Conservation (phyloP, 2,329 filamentous ascomycete genomes). For the Venturia pyrina region DNA sequence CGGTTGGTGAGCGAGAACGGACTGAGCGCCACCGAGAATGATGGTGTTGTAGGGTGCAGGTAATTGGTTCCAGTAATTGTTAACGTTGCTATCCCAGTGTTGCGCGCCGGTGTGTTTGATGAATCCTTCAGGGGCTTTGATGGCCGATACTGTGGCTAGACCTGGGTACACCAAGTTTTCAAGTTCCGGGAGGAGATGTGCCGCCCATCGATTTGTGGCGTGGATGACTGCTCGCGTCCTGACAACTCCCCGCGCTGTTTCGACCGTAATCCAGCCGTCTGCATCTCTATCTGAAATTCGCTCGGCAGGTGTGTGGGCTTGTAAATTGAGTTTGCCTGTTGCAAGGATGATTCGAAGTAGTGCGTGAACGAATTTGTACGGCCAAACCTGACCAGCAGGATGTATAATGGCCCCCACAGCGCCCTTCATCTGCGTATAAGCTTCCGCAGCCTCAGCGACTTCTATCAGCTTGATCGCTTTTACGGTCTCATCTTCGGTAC, state of each 20-base stretch:
- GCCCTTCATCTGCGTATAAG: not conserved
- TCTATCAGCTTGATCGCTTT: not conserved
- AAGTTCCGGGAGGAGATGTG: conserved; percentile 22
- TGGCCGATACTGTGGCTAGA: not conserved
- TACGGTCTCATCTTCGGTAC: not conserved
- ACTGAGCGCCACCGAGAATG: not conserved
- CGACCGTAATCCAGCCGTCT: conserved; percentile 14
- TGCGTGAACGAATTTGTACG: conserved; percentile 1
- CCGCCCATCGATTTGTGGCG: conserved; percentile 28
- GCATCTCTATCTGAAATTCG: not conserved
- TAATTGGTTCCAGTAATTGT: not conserved
- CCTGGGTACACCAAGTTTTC: conserved; percentile 17
- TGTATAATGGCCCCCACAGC: not conserved
- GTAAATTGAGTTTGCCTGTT: not conserved
- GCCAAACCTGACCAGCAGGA: not conserved
- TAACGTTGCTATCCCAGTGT: not conserved
- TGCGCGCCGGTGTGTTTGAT: not conserved
- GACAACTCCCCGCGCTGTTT: conserved; percentile 18
- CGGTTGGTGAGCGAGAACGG: not conserved
- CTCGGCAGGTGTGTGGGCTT: not conserved
- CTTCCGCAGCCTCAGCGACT: not conserved
- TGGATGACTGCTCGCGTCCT: conserved; percentile 18
- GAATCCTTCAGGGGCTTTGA: not conserved
- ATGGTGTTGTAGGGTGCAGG: not conserved
- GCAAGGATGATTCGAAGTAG: not conserved